Evolutionary conservation across 495 filamentous ascomycete genomes (phyloP), one percentile per base, ranked within the genome.

Genomic region (Aspergillus cavernicola): DNA sequence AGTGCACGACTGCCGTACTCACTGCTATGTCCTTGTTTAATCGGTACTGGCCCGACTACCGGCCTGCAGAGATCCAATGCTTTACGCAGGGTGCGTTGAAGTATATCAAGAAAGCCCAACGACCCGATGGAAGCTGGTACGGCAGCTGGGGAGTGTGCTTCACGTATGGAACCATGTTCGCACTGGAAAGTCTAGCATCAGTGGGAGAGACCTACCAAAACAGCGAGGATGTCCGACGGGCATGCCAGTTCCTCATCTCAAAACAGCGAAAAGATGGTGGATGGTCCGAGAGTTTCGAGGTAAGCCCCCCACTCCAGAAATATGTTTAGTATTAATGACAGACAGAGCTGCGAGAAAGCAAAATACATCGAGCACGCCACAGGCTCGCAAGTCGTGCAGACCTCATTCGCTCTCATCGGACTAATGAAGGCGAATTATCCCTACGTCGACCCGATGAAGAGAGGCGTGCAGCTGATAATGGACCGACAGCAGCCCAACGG

Each of bases 201-300:
- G 59, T 54, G 13, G 57, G 54, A 8, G 24, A 56, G 31, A 57
- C 52, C 0, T 59, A 57, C 22, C 19, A 49, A 0, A 62, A 48
- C 24, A 53, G 41, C 20, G 36, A 16, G 1, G 18, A 33, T 6
- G 60, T 56, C 1, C 24, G 35, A 10, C 26, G 42, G n/a, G 60
- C 52, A 10, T 65, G 62, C 28, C 36, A 52, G 3, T 65, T 62
- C 23, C 33, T 65, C 3, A n/a, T 65, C 1, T 36, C 37, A 5
- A 54, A 55, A 13, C 62, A 65, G 35, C 57, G 40, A 35, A 40
- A 11, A 3, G 60, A 65, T 42, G 60, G 62, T 0, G 62, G 62
- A 4, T 65, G 62, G 62, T 57, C 56, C 3, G 61, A 62, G 16
- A 55, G 33, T 5, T 39, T 52, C 29, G 52, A 56, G n/a, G 55